Evolutionary conservation across 2,329 filamentous ascomycete genomes (phyloP).

Genomic region (Thielaviopsis punctulata): DNA sequence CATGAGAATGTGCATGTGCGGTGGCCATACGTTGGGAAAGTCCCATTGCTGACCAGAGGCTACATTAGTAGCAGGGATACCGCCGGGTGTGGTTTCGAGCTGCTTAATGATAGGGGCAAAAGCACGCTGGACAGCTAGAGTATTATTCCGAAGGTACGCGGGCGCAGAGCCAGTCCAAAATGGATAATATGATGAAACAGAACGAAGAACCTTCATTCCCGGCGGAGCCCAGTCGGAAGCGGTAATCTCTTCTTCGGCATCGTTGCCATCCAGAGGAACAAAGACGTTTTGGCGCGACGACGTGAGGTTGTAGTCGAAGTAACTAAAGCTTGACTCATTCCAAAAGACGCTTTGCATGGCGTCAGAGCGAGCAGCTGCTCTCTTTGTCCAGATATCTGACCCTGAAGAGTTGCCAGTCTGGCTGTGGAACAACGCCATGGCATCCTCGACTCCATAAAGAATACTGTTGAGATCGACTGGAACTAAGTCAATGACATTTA

Average conservation of each 20-base stretch:
- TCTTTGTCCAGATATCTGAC: slow-evolving; percentile 30
- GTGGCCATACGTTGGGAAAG: slow-evolving; percentile 53
- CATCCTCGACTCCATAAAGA: slow-evolving; percentile 46
- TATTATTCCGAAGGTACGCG: slow-evolving; percentile 36
- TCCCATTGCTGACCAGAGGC: slow-evolving; percentile 51
- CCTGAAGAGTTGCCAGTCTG: slow-evolving; percentile 31
- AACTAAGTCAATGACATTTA: slow-evolving; percentile 40
- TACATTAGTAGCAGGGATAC: slow-evolving; percentile 45
- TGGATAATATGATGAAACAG: slow-evolving; percentile 45
- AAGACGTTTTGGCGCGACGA: slow-evolving; percentile 38
- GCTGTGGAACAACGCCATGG: slow-evolving; percentile 37
- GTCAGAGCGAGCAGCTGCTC: slow-evolving; percentile 35
- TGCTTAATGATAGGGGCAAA: slow-evolving; percentile 36
- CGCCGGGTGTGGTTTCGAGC: slow-evolving; percentile 35
- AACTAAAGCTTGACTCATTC: slow-evolving; percentile 44
- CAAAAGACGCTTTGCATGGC: slow-evolving; percentile 48
- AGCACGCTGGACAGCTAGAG: slow-evolving; percentile 35
- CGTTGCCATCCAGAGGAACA: slow-evolving; percentile 16
- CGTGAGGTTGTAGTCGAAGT: slow-evolving; percentile 54
- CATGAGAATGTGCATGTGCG: slow-evolving; percentile 47
- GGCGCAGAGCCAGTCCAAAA: slow-evolving; percentile 54
- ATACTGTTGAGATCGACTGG: slow-evolving; percentile 54
- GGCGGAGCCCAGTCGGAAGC: slow-evolving; percentile 28
- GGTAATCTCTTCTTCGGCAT: slow-evolving; percentile 5
- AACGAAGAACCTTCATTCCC: slow-evolving; percentile 39